A percentile compares a stretch with the other conserved stretches of the same genome.
These are phyloP conservation scores for Quercus phellos DNA, from an alignment of 331 rosid genomes.

Conservation along the genomic window DNA sequence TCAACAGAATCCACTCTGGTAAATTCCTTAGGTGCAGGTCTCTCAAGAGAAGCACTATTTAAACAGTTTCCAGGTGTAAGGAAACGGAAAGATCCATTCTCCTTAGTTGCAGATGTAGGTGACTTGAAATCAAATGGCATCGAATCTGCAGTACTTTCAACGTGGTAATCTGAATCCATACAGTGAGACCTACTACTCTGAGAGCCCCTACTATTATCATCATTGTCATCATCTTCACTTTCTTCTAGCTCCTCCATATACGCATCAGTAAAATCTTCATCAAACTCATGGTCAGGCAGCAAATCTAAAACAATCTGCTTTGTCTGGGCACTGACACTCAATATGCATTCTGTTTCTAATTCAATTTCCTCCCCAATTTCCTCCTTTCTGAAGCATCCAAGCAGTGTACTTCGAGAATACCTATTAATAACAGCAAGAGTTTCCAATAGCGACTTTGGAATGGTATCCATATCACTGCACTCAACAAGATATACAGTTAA, in stretches of 20 bases:
- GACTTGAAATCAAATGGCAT: constrained; percentile 23
- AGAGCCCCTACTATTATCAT: constrained; percentile 18
- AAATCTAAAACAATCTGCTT: constrained; percentile 62
- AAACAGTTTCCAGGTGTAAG: constrained; percentile 5
- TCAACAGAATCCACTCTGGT: constrained; percentile 8
- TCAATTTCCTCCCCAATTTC: constrained; percentile 51
- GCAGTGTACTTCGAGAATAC: constrained; percentile 23
- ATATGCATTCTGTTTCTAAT: constrained; percentile 57
- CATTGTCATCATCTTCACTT: constrained; percentile 39
- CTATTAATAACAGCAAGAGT: constrained; percentile 42
- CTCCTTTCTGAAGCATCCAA: constrained; percentile 24
- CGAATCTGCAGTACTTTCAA: constrained; percentile 59
- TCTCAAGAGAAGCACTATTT: constrained; percentile 10
- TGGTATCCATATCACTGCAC: constrained; percentile 60
- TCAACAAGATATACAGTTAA: constrained; percentile 60
- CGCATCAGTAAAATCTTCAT: constrained; percentile 56
- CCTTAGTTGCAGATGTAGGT: constrained; percentile 16
- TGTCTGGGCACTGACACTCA: constrained; percentile 64
- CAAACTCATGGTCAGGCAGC: constrained; percentile 49
- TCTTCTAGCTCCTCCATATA: constrained; percentile 68
- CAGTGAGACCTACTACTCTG: constrained; percentile 11
- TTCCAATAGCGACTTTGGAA: constrained; percentile 51
- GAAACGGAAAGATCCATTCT: constrained; percentile 7
- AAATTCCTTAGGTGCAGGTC: constrained; percentile 9
- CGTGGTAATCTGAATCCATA: constrained; percentile 18